Evolutionary conservation across 331 rosid species (phyloP).

Genomic region (Phaseolus coccineus): DNA sequence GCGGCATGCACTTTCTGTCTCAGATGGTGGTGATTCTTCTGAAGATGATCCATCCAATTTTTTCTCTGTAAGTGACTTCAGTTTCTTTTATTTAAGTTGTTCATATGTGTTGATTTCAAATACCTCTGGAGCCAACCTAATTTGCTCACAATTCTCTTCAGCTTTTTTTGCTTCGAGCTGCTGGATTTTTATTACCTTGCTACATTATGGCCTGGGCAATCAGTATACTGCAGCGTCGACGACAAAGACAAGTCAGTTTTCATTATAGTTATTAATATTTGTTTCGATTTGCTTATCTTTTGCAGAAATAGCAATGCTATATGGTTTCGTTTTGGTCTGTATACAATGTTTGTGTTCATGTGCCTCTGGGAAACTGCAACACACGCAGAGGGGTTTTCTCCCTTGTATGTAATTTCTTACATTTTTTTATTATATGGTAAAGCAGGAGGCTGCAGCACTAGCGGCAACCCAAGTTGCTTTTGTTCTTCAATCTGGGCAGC

Average conservation of each 20-base stretch:
- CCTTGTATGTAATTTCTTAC: constrained; percentile 13
- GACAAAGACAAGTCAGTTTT: constrained; percentile 83
- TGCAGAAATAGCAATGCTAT: neutral
- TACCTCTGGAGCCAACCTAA: constrained; percentile 31
- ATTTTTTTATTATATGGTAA: constrained; percentile 31
- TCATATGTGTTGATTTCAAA: neutral
- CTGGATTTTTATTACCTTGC: constrained; percentile 96
- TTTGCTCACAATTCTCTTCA: constrained; percentile 41
- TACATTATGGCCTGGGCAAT: constrained; percentile 99
- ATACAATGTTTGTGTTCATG: constrained; percentile 6
- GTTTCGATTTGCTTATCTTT: neutral
- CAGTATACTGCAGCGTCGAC: constrained; percentile 89
- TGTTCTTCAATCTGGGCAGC: constrained; percentile 88
- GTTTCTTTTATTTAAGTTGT: constrained; percentile 4
- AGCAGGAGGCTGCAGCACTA: constrained; percentile 91
- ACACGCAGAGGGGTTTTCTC: neutral
- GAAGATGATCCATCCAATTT: constrained; percentile 84
- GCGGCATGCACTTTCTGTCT: constrained; percentile 82
- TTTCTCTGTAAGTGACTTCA: constrained; percentile 72
- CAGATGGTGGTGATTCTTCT: constrained; percentile 78
- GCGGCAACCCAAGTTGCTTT: constrained; percentile 99
- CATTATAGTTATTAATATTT: neutral
- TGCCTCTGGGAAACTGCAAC: constrained; percentile 12
- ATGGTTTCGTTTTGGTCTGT: neutral
- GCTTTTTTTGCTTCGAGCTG: constrained; percentile 95